Base-by-base conservation (phyloP, 495 filamentous ascomycete species). In the Xylaria sp. region DNA sequence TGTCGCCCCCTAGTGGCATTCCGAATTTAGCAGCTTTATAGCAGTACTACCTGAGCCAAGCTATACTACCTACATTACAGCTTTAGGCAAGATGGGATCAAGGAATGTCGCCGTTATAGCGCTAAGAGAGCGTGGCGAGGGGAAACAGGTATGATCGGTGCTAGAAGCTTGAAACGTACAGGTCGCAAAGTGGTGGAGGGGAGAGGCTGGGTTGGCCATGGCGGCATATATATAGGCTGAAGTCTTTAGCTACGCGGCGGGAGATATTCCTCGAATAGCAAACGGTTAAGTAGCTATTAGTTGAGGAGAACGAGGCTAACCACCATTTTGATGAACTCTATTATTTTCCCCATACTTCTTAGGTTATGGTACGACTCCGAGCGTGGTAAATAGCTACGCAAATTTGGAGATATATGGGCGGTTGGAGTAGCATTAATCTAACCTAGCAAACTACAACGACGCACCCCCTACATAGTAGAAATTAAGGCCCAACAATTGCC, bases 211-310 rank as follows among this genome's bases (percentile, higher is more conserved):
- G 29, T 40, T 19, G 58, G 8, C 24, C 31, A 35, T 55, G 44
- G 59, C 35, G 58, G 58, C 68, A 29, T 7, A 43, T 43, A 63
- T 70, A 70, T 57, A 70, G 68, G 58, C 68, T 70, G 61, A 70
- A 63, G 35, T 59, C 29, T 24, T 46, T 44, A 19, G 33, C 43
- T 50, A 14, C 15, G 33, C 63, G 63, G 63, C 44, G 63, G 8
- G 9, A 67, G 43, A 65, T 29, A 5, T 37, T 50, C 62, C 26
- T 15, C 26, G 29, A 52, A 52, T 66, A 37, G 62, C 64, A 11
- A 43, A 53, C 19, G 19, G 48, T 43, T 15, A 67, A 55, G 64
- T 35, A 21, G 64, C 15, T 0, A 7, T 8, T 24, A 67, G 26
- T 26, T 41, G 64, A 67, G 31, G 43, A 37, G 64, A 55, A n/a